Conservation (phyloP, 176 grass and related monocot species). For the Musa acuminata region DNA sequence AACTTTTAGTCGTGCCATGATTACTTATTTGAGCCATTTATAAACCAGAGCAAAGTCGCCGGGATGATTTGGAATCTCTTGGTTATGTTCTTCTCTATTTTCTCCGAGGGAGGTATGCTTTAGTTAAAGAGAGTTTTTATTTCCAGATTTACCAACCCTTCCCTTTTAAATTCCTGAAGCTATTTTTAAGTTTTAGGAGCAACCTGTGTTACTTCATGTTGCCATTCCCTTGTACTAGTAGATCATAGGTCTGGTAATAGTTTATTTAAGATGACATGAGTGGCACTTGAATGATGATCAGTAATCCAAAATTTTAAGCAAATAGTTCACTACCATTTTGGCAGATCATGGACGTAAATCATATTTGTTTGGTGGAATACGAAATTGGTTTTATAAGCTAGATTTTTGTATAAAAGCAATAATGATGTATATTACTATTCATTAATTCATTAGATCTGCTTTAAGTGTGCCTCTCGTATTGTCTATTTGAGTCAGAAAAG, state of each 20-base stretch:
- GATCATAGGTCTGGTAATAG: neutral
- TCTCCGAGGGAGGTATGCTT: conserved; percentile 65
- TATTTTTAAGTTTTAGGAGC: neutral
- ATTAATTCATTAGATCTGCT: neutral
- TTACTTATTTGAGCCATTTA: conserved; percentile 20
- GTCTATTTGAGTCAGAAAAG: neutral
- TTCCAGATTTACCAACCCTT: neutral
- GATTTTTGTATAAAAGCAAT: neutral
- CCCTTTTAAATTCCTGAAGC: neutral
- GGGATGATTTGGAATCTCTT: conserved; percentile 98
- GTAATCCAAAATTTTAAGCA: no score
- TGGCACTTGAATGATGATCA: neutral
- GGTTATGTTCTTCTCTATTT: conserved; percentile 98
- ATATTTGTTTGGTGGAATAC: neutral
- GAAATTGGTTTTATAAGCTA: neutral
- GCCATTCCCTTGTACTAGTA: neutral
- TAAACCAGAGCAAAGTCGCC: conserved; percentile 82
- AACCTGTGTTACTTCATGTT: neutral
- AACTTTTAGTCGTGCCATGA: neutral
- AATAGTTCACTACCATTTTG: no score
- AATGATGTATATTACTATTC: neutral
- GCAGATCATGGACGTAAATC: neutral
- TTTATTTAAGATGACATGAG: neutral
- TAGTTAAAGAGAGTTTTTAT: conserved; percentile 1
- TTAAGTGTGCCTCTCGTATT: neutral